phyloP scores from a whole-genome alignment of 371 early-diverging fungal species.

The Apophysomyces elegans region DNA sequence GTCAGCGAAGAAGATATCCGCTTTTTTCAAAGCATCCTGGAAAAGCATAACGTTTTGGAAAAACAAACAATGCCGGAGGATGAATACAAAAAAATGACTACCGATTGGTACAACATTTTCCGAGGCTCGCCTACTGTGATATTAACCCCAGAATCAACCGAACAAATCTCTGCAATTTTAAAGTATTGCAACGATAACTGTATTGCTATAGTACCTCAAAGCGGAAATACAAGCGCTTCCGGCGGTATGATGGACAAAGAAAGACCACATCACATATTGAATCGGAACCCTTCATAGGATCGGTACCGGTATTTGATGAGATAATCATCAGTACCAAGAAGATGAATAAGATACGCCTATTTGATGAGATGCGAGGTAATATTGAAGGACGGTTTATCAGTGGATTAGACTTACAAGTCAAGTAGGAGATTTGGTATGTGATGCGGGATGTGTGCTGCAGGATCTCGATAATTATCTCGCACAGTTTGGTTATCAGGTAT shows the following conservation, averaged over 20 bases:
- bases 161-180: constrained; percentile 83
- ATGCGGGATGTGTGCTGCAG: constrained; percentile 91
- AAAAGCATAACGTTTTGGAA: constrained; percentile 31
- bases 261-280: not conserved
- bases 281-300: constrained; percentile 17
- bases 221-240: constrained; percentile 88
- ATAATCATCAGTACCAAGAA: constrained; percentile 77
- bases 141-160: constrained; percentile 79
- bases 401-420: constrained; percentile 8
- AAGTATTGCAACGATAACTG: constrained; percentile 81
- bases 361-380: constrained; percentile 80
- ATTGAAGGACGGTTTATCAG: not conserved
- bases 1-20: constrained; percentile 59
- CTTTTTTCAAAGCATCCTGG: constrained; percentile 57
- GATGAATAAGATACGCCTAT: constrained; percentile 77
- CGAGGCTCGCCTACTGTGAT: constrained; percentile 76
- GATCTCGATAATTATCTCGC: constrained; percentile 77
- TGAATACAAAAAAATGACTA: constrained; percentile 54
- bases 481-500: constrained; percentile 66
- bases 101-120: constrained; percentile 91
- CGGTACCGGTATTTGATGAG: constrained; percentile 89
- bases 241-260: constrained; percentile 47
- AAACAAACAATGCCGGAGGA: constrained; percentile 28
- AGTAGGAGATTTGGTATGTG: constrained; percentile 75
- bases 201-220: constrained; percentile 93